phyloP scores from a whole-genome alignment of 805 yeast species.

The Cephaloascus fragrans region DNA sequence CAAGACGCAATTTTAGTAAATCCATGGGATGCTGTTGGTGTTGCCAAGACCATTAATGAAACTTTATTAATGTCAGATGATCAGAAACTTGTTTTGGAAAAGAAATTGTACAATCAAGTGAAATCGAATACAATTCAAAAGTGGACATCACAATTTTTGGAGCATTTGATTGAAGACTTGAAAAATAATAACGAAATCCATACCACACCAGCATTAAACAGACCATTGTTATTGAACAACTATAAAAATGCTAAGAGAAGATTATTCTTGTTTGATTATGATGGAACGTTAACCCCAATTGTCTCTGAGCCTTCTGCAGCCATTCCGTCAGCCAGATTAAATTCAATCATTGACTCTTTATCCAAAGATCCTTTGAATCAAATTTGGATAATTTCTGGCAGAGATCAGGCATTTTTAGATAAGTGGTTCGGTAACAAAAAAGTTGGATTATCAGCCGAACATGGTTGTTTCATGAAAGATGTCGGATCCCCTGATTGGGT shows the following conservation, averaged over 20 bases:
- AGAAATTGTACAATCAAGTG: constrained; percentile 52
- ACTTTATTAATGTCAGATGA: constrained; percentile 47
- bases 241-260: constrained; percentile 59
- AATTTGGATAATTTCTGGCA: constrained; percentile 93
- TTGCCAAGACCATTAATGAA: constrained; percentile 72
- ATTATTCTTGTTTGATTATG: constrained; percentile 87
- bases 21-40: constrained; percentile 96
- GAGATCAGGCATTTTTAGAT: constrained; percentile 85
- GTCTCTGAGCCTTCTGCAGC: constrained; percentile 98
- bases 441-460: constrained; percentile 90
- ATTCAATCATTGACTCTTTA: constrained; percentile 46
- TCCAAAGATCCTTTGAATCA: constrained; percentile 71
- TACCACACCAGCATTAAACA: constrained; percentile 75
- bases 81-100: constrained; percentile 36
- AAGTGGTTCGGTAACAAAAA: constrained; percentile 73
- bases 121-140: constrained; percentile 63
- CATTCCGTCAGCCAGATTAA: constrained; percentile 73
- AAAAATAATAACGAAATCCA: constrained; percentile 32
- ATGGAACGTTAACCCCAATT: constrained; percentile 95
- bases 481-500: constrained; percentile 64
- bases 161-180: constrained; percentile 32
- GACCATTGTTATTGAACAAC: constrained; percentile 49
- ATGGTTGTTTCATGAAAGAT: constrained; percentile 88
- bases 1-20: constrained; percentile 75
- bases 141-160: constrained; percentile 65